Conservation (phyloP, 2,329 filamentous ascomycete genomes). For the Hymenoscyphus infarciens region DNA sequence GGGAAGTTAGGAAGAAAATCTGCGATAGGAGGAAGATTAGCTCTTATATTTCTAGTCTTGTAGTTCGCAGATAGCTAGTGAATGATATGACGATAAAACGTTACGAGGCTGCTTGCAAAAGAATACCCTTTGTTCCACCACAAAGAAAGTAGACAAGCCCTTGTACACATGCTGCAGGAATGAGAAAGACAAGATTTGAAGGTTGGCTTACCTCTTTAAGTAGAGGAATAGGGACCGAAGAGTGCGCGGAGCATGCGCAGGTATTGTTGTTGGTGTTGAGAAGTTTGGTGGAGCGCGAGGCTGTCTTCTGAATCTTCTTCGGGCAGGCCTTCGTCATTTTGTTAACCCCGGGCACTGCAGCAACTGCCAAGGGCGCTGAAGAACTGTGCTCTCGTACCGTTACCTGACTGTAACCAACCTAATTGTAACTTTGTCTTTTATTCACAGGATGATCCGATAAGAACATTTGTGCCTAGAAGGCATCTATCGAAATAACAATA, state of each 20-base stretch:
- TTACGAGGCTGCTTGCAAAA: conserved; percentile 2
- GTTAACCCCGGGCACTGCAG: not conserved
- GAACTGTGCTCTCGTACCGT: too few species aligned
- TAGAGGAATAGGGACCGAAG: not conserved
- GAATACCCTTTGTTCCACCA: not conserved
- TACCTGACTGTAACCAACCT: not conserved
- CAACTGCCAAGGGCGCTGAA: not conserved
- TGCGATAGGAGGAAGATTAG: not conserved
- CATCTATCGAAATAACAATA: too few species aligned
- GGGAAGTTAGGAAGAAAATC: not conserved
- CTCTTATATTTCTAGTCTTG: not conserved
- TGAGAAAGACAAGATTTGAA: not conserved
- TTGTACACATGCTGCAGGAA: not conserved
- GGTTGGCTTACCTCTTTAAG: not conserved
- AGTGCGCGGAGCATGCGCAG: not conserved
- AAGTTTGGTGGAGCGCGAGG: conserved; percentile 3
- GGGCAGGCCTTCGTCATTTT: conserved; percentile 4
- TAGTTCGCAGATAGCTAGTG: not conserved
- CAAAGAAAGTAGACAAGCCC: not conserved
- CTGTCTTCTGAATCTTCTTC: conserved; percentile 1
- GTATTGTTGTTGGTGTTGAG: not conserved
- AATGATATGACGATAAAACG: not conserved
- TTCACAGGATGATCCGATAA: too few species aligned
- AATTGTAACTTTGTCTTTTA: not conserved
- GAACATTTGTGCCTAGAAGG: too few species aligned